Evolutionary conservation across 2,329 filamentous ascomycete genomes (phyloP).

Genomic region (Nothophoma quercina): DNA sequence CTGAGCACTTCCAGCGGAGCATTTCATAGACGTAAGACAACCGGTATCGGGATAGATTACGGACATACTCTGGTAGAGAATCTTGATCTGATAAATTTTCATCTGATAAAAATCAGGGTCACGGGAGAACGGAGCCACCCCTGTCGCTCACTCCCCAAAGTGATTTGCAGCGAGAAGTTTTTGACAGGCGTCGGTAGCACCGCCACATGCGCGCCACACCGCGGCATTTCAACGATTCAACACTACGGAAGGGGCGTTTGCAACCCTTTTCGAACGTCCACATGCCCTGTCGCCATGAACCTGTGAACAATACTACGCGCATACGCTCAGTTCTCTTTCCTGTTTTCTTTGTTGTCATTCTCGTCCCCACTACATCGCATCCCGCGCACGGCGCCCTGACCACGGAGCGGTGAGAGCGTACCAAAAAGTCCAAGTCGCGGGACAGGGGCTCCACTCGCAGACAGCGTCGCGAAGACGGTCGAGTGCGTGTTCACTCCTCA

Average conservation of each 20-base stretch:
- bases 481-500: slow-evolving; percentile 3
- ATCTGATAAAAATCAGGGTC: neutral
- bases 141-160: slow-evolving; percentile 1
- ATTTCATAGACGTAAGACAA: slow-evolving; percentile 2
- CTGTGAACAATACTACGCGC: slow-evolving; percentile 6
- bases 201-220: neutral
- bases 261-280: neutral
- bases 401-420: slow-evolving; percentile 18
- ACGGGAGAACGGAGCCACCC: slow-evolving; percentile 1
- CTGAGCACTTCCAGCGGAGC: neutral
- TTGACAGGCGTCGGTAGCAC: neutral
- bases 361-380: slow-evolving; percentile 6
- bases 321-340: neutral
- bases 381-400: slow-evolving; percentile 18
- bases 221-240: slow-evolving; percentile 6
- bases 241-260: neutral
- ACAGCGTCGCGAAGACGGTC: slow-evolving; percentile 10
- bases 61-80: slow-evolving; percentile 2
- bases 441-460: slow-evolving; percentile 17
- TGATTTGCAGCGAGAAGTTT: neutral
- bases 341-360: slow-evolving; percentile 7
- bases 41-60: slow-evolving; percentile 6
- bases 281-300: neutral
- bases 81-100: slow-evolving; percentile 1
- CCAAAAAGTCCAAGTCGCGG: slow-evolving; percentile 20